Evolutionary conservation across 2,329 filamentous ascomycete genomes (phyloP).

Genomic region (Clonostachys rosea): DNA sequence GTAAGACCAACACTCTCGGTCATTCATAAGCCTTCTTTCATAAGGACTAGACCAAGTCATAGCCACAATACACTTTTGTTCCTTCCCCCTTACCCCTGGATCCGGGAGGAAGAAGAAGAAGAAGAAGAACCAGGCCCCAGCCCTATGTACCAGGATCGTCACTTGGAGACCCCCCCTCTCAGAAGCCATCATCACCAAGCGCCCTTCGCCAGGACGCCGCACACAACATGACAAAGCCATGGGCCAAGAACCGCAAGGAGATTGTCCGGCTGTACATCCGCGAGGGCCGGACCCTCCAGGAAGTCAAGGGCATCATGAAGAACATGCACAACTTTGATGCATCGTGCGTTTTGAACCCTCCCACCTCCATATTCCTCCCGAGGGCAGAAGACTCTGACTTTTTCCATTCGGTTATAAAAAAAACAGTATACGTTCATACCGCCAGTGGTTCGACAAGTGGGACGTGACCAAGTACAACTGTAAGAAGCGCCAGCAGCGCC

Average conservation of each 20-base stretch:
- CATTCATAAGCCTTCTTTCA: too few relatives aligned
- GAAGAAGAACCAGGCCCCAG: not conserved
- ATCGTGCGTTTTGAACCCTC: conserved; percentile 21
- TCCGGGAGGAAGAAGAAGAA: not conserved
- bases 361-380: conserved; percentile 1
- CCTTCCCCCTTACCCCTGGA: too few relatives aligned
- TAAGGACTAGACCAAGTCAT: too few relatives aligned
- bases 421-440: conserved; percentile 36
- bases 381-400: not conserved
- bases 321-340: conserved; percentile 31
- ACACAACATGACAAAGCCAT: conserved; percentile 36
- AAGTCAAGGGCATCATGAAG: conserved; percentile 33
- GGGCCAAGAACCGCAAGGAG: conserved; percentile 25
- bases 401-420: not conserved
- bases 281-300: conserved; percentile 29
- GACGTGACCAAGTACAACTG: conserved; percentile 40
- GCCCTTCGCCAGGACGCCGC: not conserved
- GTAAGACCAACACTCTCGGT: too few relatives aligned
- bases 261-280: conserved; percentile 35
- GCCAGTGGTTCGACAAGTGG: conserved; percentile 42
- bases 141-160: not conserved
- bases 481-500: conserved; percentile 16
- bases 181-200: too few relatives aligned
- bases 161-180: not conserved
- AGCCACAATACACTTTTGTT: too few relatives aligned